Base-by-base conservation (phyloP, 2,329 filamentous ascomycete genomes). In the Monosporascus sp. region DNA sequence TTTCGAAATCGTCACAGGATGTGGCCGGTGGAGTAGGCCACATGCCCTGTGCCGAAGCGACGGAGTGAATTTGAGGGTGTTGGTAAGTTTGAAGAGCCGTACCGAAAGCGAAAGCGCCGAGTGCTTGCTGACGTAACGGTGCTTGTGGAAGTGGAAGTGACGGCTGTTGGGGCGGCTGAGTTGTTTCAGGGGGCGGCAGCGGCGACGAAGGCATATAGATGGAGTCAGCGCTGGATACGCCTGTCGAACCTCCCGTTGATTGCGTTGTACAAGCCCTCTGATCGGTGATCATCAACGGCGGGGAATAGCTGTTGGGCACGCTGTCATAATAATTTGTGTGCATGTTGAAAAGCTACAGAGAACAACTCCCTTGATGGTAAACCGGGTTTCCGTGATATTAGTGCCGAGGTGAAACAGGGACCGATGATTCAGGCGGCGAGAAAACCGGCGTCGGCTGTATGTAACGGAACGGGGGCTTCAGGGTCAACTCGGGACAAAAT, bases 1-100 rank as follows among this genome's bases (percentile, higher is more conserved):
- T 66, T 20, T 75, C 73, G 48, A 69, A 64, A 24, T 74, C 73
- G 36, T 73, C 69, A 38, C 66, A 64, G 14, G 65, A 64, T 8
- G 66, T 64, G 8, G 58, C 56, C 11, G 70, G 72, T 31, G 74
- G 71, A 26, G 71, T 75, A 37, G 68, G 65, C 66, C 71, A 72
- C 48, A 59, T 51, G 49, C 54, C 53, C 46, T 60, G 52, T 3
- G 59, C 59, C 20, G 64, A 61, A 52, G 64, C 60, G 19, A 57
- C 56, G 27, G 66, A 65, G 45, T 54, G 55, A 11, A 59, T 26
- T 9, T 57, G 61, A 26, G 53, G 44, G 31, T 53, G 52, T 37
- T 51, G 56, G 40, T 63, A 62, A 1, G 56, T 31, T 24, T 57
- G 59, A 41, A 62, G 26, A 38, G 59, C 56, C 7, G 58, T 55